Conservation (phyloP, 202 grass and related monocot species). For the Brachypodium distachyon region DNA sequence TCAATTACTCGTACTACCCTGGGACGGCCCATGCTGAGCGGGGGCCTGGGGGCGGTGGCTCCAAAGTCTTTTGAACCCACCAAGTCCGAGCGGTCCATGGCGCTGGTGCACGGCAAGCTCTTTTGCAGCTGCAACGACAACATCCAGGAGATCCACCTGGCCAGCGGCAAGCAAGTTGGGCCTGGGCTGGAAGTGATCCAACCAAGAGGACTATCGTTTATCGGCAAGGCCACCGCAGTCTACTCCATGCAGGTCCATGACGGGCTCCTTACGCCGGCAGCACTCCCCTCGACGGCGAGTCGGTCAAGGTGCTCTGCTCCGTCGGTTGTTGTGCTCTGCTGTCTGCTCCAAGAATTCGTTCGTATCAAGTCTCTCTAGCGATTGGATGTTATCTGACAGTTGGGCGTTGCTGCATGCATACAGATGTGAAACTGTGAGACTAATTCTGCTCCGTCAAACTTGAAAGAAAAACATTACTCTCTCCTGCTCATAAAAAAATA, state of each 20-base stretch:
- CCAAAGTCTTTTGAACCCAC: slow-evolving; percentile 33
- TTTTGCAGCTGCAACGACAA: slow-evolving; percentile 49
- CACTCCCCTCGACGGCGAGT: slow-evolving; percentile 21
- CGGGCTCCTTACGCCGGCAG: slow-evolving; percentile 34
- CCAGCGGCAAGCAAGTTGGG: too few relatives aligned
- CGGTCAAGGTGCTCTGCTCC: slow-evolving; percentile 23
- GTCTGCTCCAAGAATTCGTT: background rate
- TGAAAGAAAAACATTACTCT: too few relatives aligned
- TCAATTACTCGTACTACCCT: too few relatives aligned
- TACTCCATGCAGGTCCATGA: slow-evolving; percentile 27
- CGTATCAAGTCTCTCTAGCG: background rate
- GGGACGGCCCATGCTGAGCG: too few relatives aligned
- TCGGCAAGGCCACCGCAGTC: slow-evolving; percentile 41
- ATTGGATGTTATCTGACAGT: background rate
- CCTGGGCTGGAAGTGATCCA: slow-evolving; percentile 31
- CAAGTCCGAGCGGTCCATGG: slow-evolving; percentile 42
- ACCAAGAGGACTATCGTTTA: slow-evolving; percentile 45
- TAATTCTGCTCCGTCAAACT: too few relatives aligned
- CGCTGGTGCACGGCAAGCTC: slow-evolving; percentile 41
- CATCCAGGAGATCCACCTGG: slow-evolving; percentile 52
- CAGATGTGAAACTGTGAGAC: slow-evolving; percentile 44
- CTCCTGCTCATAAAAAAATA: too few relatives aligned
- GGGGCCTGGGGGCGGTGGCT: slow-evolving; percentile 30
- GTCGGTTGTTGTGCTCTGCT: background rate
- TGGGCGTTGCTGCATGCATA: background rate